Conservation (phyloP, 2,329 filamentous ascomycete genomes). For the Didymella glomerata region DNA sequence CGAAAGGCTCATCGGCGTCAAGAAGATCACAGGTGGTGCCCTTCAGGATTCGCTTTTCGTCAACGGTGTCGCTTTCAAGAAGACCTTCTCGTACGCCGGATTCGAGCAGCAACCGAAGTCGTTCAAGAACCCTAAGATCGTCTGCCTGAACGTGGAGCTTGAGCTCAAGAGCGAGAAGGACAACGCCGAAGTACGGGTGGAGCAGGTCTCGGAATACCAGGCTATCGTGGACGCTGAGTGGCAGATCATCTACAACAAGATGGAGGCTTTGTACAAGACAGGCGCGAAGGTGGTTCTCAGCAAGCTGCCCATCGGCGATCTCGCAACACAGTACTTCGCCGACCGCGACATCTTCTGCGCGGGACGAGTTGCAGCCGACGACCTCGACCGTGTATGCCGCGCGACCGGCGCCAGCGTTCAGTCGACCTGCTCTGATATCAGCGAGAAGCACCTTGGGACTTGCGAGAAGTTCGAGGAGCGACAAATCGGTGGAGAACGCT, state of each 20-base stretch:
- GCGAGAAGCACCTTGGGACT: constrained; percentile 84
- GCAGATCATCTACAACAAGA: constrained; percentile 99
- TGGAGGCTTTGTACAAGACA: constrained; percentile 91
- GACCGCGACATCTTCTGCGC: constrained; percentile 99
- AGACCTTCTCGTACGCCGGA: constrained; percentile 98
- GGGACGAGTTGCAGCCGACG: constrained; percentile 87
- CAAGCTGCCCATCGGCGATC: constrained; percentile 95
- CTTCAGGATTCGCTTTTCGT: constrained; percentile 96
- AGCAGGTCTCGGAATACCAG: constrained; percentile 99
- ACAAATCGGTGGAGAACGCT: constrained; percentile 95
- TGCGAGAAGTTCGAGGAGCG: constrained; percentile 93
- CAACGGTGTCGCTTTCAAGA: constrained; percentile 98
- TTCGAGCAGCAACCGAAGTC: constrained; percentile 99
- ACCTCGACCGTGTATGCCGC: constrained; percentile 95
- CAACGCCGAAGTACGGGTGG: constrained; percentile 96
- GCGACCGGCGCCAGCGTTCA: constrained; percentile 92
- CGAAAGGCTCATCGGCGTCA: constrained; percentile 96
- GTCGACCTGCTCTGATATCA: constrained; percentile 96
- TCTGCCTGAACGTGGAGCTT: constrained; percentile 96
- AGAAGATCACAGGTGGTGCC: constrained; percentile 96
- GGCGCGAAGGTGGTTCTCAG: constrained; percentile 97
- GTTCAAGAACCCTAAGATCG: constrained; percentile 93
- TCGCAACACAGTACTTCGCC: constrained; percentile 97
- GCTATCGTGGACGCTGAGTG: constrained; percentile 99
- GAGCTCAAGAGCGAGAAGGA: constrained; percentile 99